Evolutionary conservation across 2,329 filamentous ascomycete species (phyloP).

Genomic region (Phialocephala subalpina): DNA sequence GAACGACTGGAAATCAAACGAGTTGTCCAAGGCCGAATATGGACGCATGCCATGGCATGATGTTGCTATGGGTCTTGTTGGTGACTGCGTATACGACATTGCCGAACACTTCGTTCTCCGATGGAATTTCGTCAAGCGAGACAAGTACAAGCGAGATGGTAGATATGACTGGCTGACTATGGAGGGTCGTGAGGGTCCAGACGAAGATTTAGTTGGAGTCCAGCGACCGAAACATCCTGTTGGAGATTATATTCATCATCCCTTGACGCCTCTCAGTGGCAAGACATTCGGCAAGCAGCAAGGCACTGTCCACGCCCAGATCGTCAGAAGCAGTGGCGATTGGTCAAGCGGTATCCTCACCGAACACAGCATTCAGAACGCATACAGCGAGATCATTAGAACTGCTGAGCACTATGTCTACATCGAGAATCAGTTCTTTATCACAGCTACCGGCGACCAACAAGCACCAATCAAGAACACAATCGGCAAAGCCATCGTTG

Average conservation of each 20-base stretch:
- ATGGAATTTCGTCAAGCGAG: constrained; percentile 97
- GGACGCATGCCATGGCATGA: constrained; percentile 99
- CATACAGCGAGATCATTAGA: constrained; percentile 84
- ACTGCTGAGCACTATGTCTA: constrained; percentile 94
- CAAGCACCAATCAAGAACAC: constrained; percentile 88
- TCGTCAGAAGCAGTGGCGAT: constrained; percentile 89
- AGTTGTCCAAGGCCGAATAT: constrained; percentile 88
- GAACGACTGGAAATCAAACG: constrained; percentile 90
- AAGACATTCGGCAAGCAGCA: constrained; percentile 68
- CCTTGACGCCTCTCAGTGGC: constrained; percentile 70
- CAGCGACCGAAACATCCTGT: constrained; percentile 90
- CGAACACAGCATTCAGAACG: constrained; percentile 88
- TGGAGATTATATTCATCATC: constrained; percentile 86
- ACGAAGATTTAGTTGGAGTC: constrained; percentile 88
- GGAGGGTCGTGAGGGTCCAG: constrained; percentile 75
- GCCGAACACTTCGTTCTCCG: constrained; percentile 93
- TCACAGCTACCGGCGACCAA: constrained; percentile 87
- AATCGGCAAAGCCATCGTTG: constrained; percentile 88
- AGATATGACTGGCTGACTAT: constrained; percentile 86
- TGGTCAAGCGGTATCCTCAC: constrained; percentile 92
- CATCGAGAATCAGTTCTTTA: constrained; percentile 99
- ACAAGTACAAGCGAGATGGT: constrained; percentile 94
- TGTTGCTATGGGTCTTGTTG: constrained; percentile 89
- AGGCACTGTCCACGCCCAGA: constrained; percentile 81
- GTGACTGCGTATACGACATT: constrained; percentile 90